Evolutionary conservation across 305 asterid species (phyloP).

Genomic region (Solanum hybrid): DNA sequence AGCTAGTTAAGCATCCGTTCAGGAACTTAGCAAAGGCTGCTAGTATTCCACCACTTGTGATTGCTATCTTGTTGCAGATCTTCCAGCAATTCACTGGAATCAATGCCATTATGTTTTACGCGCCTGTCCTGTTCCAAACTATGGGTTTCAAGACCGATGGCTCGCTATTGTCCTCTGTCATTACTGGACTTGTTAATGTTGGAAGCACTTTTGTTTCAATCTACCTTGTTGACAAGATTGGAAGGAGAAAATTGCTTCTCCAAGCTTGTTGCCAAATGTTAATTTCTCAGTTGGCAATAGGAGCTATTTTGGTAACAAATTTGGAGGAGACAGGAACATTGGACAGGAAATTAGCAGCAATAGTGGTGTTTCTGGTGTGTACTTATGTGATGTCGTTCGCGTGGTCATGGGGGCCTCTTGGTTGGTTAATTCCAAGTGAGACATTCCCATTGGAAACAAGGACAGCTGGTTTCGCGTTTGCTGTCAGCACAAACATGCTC

Average conservation of each 20-base stretch:
- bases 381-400: constrained; percentile 14
- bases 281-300: constrained; percentile 18
- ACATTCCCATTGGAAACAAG: constrained; percentile 15
- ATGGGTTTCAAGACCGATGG: constrained; percentile 30
- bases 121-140: constrained; percentile 48
- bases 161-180: constrained; percentile 26
- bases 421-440: constrained; percentile 20
- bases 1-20: constrained; percentile 13
- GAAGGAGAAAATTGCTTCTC: constrained; percentile 27
- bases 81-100: constrained; percentile 43
- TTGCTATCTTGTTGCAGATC: constrained; percentile 20
- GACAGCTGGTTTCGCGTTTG: constrained; percentile 17
- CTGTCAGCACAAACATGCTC: constrained; percentile 19
- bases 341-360: neutral
- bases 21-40: constrained; percentile 13
- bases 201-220: constrained; percentile 28
- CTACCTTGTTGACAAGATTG: constrained; percentile 17
- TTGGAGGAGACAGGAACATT: constrained; percentile 7
- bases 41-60: constrained; percentile 29
- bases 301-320: neutral
- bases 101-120: constrained; percentile 56
- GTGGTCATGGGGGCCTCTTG: constrained; percentile 22
- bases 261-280: constrained; percentile 32
- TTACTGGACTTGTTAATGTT: constrained; percentile 31
- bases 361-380: constrained; percentile 11